A percentile compares a stretch with the other conserved stretches of the same genome.
Conservation (phyloP, 345 rosid species). For the Mallotus nudiflorus region DNA sequence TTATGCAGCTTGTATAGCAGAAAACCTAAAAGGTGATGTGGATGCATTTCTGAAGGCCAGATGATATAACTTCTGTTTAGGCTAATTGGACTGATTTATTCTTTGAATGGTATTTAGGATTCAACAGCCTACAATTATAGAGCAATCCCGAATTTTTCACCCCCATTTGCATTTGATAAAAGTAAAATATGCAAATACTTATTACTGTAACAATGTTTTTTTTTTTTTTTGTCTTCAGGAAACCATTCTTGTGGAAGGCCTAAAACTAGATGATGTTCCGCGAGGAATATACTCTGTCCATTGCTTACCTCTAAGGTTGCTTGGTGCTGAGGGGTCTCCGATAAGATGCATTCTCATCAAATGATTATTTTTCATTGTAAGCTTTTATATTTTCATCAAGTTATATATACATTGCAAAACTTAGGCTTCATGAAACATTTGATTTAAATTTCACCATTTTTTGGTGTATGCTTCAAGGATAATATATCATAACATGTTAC, state of each 20-base stretch:
- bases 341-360: constrained; percentile 47
- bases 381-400: not conserved
- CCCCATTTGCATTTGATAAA: not conserved
- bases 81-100: not conserved
- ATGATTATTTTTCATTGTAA: constrained; percentile 20
- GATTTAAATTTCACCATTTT: too few species aligned
- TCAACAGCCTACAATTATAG: not conserved
- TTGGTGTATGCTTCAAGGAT: too few species aligned
- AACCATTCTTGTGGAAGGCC: constrained; percentile 17
- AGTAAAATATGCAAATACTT: too few species aligned
- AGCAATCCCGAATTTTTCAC: not conserved
- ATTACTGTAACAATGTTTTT: too few species aligned
- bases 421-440: too few species aligned
- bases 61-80: not conserved
- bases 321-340: constrained; percentile 46
- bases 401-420: not conserved
- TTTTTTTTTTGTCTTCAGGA: too few species aligned
- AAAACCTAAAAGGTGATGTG: not conserved
- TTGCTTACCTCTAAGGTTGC: constrained; percentile 42
- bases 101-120: not conserved
- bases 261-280: constrained; percentile 36
- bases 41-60: not conserved
- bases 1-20: not conserved
- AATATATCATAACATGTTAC: too few species aligned
- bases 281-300: constrained; percentile 40